phyloP scores from a whole-genome alignment of 2,329 filamentous ascomycete genomes.

The Talaromyces atroroseus region DNA sequence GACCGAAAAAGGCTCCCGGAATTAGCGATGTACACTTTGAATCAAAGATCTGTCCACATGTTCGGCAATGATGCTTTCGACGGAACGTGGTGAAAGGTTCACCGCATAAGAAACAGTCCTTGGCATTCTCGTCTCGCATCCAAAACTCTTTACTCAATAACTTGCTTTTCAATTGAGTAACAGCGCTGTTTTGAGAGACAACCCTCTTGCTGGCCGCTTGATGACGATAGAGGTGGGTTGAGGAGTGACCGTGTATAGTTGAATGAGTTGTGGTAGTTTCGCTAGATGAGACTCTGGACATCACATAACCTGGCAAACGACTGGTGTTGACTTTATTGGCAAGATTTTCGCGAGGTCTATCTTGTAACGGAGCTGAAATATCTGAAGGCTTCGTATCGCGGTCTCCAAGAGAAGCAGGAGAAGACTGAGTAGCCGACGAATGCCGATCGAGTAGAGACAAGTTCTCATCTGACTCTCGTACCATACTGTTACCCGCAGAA shows the following conservation, averaged over 20 bases:
- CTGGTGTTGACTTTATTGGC: conserved; percentile 38
- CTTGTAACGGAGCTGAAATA: conserved; percentile 21
- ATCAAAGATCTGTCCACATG: conserved; percentile 97
- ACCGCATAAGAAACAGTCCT: conserved; percentile 91
- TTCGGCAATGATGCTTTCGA: conserved; percentile 91
- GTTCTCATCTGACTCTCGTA: conserved; percentile 25
- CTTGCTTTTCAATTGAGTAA: conserved; percentile 70
- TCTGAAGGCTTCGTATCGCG: conserved; percentile 25
- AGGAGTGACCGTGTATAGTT: conserved; percentile 22
- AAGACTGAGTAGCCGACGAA: conserved; percentile 23
- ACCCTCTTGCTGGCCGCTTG: conserved; percentile 16
- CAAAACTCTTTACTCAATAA: conserved; percentile 93
- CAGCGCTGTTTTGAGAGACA: conserved; percentile 29
- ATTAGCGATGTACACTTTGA: conserved; percentile 93
- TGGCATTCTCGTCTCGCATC: conserved; percentile 99
- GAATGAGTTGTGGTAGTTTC: conserved; percentile 43
- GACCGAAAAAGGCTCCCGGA: conserved; percentile 78
- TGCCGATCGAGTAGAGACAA: conserved; percentile 24
- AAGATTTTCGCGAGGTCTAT: conserved; percentile 28
- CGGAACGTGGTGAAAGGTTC: conserved; percentile 88
- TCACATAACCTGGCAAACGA: conserved; percentile 41
- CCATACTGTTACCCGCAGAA: conserved; percentile 26
- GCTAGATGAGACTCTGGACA: conserved; percentile 37
- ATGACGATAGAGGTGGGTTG: conserved; percentile 16
- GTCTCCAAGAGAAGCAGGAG: conserved; percentile 26